These are phyloP conservation scores for Corymbia maculata DNA, from an alignment of 345 rosid genomes.

Conservation along the genomic window DNA sequence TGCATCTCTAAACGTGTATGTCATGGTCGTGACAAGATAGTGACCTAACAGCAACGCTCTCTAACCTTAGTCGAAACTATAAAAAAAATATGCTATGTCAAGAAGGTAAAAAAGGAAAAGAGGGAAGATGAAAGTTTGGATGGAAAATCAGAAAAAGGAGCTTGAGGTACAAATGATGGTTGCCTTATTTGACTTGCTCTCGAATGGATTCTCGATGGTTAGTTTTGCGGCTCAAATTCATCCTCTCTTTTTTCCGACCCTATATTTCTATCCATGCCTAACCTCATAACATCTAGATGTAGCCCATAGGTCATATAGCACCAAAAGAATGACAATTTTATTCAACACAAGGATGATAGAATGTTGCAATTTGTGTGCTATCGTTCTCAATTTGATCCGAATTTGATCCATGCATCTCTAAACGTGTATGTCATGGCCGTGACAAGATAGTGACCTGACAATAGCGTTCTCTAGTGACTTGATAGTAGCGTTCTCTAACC, in stretches of 20 bases:
- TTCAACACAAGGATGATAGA: not conserved
- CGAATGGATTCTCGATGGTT: not conserved
- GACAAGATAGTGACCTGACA: no score
- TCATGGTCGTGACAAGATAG: not conserved
- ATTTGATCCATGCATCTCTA: not conserved
- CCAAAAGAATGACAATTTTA: not conserved
- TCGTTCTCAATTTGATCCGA: not conserved
- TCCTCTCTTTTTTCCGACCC: not conserved
- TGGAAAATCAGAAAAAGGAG: not conserved
- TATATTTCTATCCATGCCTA: not conserved
- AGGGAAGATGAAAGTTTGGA: not conserved
- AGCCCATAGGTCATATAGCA: not conserved
- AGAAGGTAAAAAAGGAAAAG: not conserved
- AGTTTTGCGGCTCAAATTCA: not conserved
- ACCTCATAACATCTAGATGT: not conserved
- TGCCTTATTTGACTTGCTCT: not conserved
- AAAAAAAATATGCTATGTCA: not conserved
- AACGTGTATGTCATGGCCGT: not conserved
- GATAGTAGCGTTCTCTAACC: not conserved
- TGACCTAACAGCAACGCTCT: accelerated
- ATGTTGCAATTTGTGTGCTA: not conserved
- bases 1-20: not conserved
- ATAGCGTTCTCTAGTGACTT: no score
- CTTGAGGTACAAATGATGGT: not conserved
- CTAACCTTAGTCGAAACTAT: not conserved